phyloP scores from a whole-genome alignment of 306 rosid species.

The Trifolium fragiferum region DNA sequence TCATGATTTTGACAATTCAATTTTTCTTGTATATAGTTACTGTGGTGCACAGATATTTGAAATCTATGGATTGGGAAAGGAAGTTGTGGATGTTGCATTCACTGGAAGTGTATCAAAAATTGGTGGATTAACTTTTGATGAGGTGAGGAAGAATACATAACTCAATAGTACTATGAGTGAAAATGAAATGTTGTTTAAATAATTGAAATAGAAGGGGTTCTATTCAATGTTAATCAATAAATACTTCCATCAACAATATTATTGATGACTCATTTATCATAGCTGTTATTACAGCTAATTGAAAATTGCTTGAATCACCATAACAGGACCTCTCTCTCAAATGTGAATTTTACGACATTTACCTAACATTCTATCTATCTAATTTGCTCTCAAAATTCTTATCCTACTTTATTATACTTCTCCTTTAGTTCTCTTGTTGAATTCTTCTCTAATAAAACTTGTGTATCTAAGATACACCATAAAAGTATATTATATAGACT shows the following conservation, averaged over 20 bases:
- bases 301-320: neutral
- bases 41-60: constrained; percentile 99
- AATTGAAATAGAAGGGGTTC: constrained; percentile 26
- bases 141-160: constrained; percentile 62
- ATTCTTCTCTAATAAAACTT: neutral
- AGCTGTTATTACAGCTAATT: constrained; percentile 9
- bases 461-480: neutral
- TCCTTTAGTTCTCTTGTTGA: constrained; percentile 10
- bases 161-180: constrained; percentile 34
- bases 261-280: neutral
- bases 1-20: constrained; percentile 34
- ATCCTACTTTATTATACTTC: constrained; percentile 13
- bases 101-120: constrained; percentile 87
- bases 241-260: neutral
- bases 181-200: constrained; percentile 23
- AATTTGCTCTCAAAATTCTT: neutral
- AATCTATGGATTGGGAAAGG: constrained; percentile 90
- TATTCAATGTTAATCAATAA: constrained; percentile 22
- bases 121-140: constrained; percentile 97
- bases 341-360: neutral
- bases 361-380: neutral
- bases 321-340: neutral
- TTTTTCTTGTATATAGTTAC: constrained; percentile 65
- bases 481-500: constrained; percentile 22
- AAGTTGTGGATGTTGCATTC: constrained; percentile 89